Base-by-base conservation (phyloP, 352 stramenopile genomes). In the Globisporangium polare region DNA sequence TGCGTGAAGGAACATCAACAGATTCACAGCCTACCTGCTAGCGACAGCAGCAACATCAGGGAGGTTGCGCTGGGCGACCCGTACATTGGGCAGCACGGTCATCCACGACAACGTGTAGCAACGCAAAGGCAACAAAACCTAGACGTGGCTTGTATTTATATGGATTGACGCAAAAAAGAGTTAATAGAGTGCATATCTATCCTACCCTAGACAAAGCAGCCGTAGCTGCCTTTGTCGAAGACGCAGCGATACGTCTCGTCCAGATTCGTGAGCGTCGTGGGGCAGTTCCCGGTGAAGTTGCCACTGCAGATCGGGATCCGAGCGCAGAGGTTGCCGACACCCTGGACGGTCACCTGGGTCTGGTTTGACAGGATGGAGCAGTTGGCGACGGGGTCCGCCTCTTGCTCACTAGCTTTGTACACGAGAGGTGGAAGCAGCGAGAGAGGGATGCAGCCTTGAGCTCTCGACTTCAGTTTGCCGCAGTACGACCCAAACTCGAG, bases 401-500 rank as follows among this genome's bases (percentile, higher is more conserved):
- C 57, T 0, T 20, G 27, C 39, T 13, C 24, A 17, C 24, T 31
- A 63, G 45, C 57, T 31, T 63, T 27, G 6, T 24, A 35, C 5
- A 6, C 24, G 22, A 60, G 6, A 18, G 43, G 33, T 18, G 37
- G 45, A 18, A 29, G 49, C 10, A 58, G 18, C 15, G 22, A 39
- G 5, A 65, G 58, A 17, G 33, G 31, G 31, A 52, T 39, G 49
- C 58, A 59, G 9, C 49, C 47, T 17, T 35, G 58, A 6, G 6
- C 24, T 9, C 37, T 31, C 4, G 33, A 20, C 24, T 51, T 0
- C 13, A 51, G 18, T 18, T 52, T 52, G 17, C 22, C 58, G 18
- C 58, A 65, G 26, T 58, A 53, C 49, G 58, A 35, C 3, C 58
- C 58, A 15, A 59, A 58, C 7, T 33, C 24, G 47, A 54, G 47